phyloP scores from a whole-genome alignment of 768 basidiomycete genomes.

The Serendipita sp. region DNA sequence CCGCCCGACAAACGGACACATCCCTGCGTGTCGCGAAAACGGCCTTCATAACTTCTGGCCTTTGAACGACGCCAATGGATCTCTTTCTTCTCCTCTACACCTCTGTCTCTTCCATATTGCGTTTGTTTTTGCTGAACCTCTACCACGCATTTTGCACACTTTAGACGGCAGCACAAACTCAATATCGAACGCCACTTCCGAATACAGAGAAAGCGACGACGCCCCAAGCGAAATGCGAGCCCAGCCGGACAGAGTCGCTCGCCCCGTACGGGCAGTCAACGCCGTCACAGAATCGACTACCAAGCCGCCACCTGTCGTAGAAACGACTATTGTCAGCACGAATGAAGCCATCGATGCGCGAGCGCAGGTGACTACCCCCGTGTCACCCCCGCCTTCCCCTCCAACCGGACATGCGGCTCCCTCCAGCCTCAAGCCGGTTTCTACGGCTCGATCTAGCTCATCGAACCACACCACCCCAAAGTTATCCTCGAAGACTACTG shows the following conservation, averaged over 20 bases:
- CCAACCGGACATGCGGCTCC: neutral
- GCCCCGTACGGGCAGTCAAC: neutral
- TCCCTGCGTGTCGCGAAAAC: too few species aligned
- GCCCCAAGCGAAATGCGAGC: neutral
- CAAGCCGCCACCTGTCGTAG: neutral
- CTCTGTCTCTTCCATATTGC: too few species aligned
- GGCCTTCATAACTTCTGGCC: too few species aligned
- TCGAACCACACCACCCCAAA: neutral
- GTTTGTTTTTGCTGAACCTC: too few species aligned
- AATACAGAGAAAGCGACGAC: neutral
- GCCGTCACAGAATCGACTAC: neutral
- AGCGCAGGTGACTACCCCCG: neutral
- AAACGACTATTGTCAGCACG: neutral
- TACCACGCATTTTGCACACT: too few species aligned
- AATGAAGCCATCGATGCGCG: neutral
- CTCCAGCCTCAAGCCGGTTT: neutral
- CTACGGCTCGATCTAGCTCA: neutral
- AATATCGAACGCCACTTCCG: neutral
- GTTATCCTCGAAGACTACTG: neutral
- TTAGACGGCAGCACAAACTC: too few species aligned
- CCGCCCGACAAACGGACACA: too few species aligned
- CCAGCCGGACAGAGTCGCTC: neutral
- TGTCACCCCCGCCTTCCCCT: constrained; percentile 3
- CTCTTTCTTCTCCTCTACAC: too few species aligned
- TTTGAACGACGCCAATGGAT: too few species aligned